A percentile compares a stretch with the other conserved stretches of the same genome.
These are phyloP conservation scores for Brassica rapa DNA, from an alignment of 345 rosid species.

Conservation along the genomic window DNA sequence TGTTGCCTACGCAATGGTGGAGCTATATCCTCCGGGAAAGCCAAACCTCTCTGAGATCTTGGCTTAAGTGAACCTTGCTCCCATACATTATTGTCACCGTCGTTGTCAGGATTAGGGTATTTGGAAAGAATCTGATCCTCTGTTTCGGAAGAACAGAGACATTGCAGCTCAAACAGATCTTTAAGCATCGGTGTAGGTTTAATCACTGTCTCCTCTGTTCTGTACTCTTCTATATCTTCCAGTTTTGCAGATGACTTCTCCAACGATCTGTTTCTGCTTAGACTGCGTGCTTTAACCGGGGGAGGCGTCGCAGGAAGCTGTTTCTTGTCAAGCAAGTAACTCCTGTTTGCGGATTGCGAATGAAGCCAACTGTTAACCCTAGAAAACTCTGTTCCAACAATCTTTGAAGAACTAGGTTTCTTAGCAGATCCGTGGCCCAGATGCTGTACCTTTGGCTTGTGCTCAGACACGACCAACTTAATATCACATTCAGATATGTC, in stretches of 20 bases:
- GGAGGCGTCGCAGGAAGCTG: slow-evolving; percentile 43
- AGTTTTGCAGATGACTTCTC: slow-evolving; percentile 13
- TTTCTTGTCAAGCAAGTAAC: slow-evolving; percentile 40
- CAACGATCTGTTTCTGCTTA: slow-evolving; percentile 11
- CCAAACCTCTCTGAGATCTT: slow-evolving; percentile 47
- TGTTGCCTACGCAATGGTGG: slow-evolving; percentile 22
- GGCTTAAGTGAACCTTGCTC: slow-evolving; percentile 34
- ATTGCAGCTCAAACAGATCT: slow-evolving; percentile 51
- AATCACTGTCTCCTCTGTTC: slow-evolving; percentile 33
- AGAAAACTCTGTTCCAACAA: slow-evolving; percentile 33
- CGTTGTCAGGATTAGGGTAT: slow-evolving; percentile 20
- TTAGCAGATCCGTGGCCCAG: slow-evolving; percentile 8
- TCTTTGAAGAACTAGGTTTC: slow-evolving; percentile 23
- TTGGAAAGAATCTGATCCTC: slow-evolving; percentile 37
- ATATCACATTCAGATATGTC: slow-evolving; percentile 59
- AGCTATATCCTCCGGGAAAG: slow-evolving; percentile 22
- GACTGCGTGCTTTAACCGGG: slow-evolving; percentile 30
- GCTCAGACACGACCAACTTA: slow-evolving; percentile 41
- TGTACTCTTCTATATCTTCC: slow-evolving; percentile 26
- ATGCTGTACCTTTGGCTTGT: slow-evolving; percentile 30
- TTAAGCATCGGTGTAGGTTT: slow-evolving; percentile 40
- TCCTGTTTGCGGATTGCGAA: slow-evolving; percentile 38
- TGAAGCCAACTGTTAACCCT: slow-evolving; percentile 55
- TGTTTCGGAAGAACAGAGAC: slow-evolving; percentile 37
- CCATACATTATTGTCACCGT: slow-evolving; percentile 26